phyloP scores from a whole-genome alignment of 169 alveolate species.

The Cryptosporidium ubiquitum region DNA sequence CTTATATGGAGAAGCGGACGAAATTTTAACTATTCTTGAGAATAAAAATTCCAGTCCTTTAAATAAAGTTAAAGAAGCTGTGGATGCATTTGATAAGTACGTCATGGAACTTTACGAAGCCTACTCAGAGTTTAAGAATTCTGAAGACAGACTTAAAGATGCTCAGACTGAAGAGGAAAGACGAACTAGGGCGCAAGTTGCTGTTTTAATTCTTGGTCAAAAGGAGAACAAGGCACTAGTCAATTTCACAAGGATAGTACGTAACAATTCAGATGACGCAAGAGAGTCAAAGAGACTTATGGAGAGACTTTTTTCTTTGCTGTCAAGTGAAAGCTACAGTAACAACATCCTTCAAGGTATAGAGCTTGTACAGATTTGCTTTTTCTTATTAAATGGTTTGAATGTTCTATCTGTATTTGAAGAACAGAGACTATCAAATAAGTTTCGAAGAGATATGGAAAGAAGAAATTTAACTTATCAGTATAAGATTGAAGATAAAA shows the following conservation, averaged over 20 bases:
- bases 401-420: conserved; percentile 53
- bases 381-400: conserved; percentile 44
- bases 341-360: conserved; percentile 10
- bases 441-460: conserved; percentile 50
- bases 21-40: conserved; percentile 13
- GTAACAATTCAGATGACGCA: conserved; percentile 1
- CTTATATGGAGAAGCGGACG: conserved; percentile 9
- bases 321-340: conserved; percentile 15
- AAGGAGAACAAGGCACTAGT: conserved; percentile 24
- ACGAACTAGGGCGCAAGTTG: conserved; percentile 20
- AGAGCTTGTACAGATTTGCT: conserved; percentile 55
- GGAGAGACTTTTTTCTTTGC: conserved; percentile 29
- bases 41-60: conserved; percentile 46
- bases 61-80: conserved; percentile 15
- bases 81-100: conserved; percentile 34
- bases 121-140: conserved; percentile 1
- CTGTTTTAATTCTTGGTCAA: conserved; percentile 39
- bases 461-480: conserved; percentile 28
- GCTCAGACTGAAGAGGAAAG: conserved; percentile 4
- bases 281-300: conserved; percentile 27
- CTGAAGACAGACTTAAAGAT: background rate
- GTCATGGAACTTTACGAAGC: conserved; percentile 1
- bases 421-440: conserved; percentile 34
- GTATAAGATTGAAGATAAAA: conserved; percentile 28
- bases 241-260: background rate